Percentiles rank a stretch among this genome's conserved stretches.
phyloP scores from a whole-genome alignment of 2,329 filamentous ascomycete genomes.

The Colletotrichum salicis region DNA sequence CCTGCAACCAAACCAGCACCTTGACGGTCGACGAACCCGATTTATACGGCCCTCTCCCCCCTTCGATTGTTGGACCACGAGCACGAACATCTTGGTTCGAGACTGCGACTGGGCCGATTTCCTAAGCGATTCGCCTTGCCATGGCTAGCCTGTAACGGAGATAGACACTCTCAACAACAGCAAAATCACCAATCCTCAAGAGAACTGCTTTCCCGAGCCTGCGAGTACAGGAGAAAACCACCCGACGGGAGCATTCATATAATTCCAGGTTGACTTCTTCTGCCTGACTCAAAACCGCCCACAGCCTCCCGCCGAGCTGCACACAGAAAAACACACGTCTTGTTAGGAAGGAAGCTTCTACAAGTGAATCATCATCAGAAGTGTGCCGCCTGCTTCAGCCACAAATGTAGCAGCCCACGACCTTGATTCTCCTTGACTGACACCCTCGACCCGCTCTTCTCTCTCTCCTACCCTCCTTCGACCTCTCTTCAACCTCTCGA shows the following conservation, averaged over 20 bases:
- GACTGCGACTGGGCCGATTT: not conserved
- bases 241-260: not conserved
- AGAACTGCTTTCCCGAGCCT: not conserved
- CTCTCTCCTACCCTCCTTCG: not conserved
- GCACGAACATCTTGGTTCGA: not conserved
- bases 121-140: not conserved
- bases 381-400: not conserved
- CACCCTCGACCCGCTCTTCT: not conserved
- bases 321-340: too few relatives aligned
- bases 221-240: not conserved
- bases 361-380: not conserved
- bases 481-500: not conserved
- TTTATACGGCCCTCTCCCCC: not conserved
- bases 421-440: not conserved
- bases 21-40: not conserved
- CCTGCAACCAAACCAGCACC: not conserved
- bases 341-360: not conserved
- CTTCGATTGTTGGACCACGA: not conserved
- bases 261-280: not conserved
- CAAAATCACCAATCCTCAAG: not conserved
- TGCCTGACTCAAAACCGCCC: not conserved
- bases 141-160: constrained; percentile 20
- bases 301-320: not conserved
- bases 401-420: constrained; percentile 18
- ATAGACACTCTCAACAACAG: not conserved